Conservation (phyloP, 768 basidiomycete genomes). For the Cystoderma amianthinum region DNA sequence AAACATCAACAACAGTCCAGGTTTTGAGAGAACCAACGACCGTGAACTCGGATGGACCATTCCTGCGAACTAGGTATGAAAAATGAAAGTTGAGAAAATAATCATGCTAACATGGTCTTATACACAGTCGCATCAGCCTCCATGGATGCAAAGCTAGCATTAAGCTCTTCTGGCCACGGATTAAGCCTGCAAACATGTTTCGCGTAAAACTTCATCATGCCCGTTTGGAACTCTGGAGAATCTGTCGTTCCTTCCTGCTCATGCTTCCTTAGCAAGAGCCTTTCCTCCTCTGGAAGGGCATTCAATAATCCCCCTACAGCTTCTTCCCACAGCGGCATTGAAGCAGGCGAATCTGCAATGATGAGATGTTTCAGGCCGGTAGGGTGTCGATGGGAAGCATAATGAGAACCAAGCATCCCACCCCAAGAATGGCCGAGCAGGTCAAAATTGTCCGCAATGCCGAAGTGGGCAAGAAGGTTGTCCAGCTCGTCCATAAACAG, state of each 20-base stretch:
- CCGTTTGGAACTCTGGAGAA: conserved; percentile 10
- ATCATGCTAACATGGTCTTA: neutral
- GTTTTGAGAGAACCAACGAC: conserved; percentile 19
- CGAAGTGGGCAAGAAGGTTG: conserved; percentile 35
- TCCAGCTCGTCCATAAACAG: conserved; percentile 48
- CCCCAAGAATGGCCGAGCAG: conserved; percentile 47
- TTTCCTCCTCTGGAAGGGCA: conserved; percentile 19
- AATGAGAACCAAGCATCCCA: no score
- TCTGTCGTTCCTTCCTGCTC: conserved; percentile 9
- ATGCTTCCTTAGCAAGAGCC: conserved; percentile 16
- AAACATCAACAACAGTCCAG: conserved; percentile 37
- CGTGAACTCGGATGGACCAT: neutral
- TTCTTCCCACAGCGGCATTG: conserved; percentile 16
- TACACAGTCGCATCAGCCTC: neutral
- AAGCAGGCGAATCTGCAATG: neutral
- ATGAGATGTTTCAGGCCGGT: conserved; percentile 1
- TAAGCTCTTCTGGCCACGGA: neutral
- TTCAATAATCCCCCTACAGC: conserved; percentile 28
- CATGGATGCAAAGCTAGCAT: neutral
- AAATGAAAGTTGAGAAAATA: conserved; percentile 9
- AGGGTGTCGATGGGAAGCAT: no score
- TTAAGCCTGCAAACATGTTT: neutral
- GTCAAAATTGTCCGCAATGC: conserved; percentile 34
- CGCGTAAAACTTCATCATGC: conserved; percentile 4
- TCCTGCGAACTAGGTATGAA: conserved; percentile 11